phyloP scores from a whole-genome alignment of 441 rosid species.

The Populus hybrid region DNA sequence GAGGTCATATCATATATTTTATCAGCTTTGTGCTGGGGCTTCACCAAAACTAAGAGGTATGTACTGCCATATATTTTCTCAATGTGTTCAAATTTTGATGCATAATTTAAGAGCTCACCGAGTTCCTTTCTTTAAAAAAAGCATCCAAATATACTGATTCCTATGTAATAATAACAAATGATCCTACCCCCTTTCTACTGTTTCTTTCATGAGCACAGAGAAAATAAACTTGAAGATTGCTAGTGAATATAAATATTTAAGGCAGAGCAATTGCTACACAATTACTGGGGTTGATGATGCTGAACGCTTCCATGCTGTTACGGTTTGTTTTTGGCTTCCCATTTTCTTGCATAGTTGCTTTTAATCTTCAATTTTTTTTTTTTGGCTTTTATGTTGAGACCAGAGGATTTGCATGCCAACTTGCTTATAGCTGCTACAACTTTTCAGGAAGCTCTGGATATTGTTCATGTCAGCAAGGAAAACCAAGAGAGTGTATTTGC shows the following conservation, averaged over 20 bases:
- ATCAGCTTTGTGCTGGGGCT: slow-evolving; percentile 99
- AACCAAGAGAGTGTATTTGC: slow-evolving; percentile 96
- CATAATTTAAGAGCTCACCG: neutral
- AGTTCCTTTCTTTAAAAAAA: too few species aligned
- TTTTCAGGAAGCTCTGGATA: slow-evolving; percentile 88
- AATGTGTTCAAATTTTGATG: neutral
- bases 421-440: slow-evolving; percentile 19
- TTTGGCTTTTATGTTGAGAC: neutral
- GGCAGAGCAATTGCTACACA: slow-evolving; percentile 82
- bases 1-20: slow-evolving; percentile 98
- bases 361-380: too few species aligned
- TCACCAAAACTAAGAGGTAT: slow-evolving; percentile 72
- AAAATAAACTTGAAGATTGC: slow-evolving; percentile 79
- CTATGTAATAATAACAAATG: too few species aligned
- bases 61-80: slow-evolving; percentile 3
- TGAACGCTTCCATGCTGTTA: slow-evolving; percentile 62
- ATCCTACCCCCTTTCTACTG: neutral
- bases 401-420: slow-evolving; percentile 5
- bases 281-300: slow-evolving; percentile 85
- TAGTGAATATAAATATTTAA: slow-evolving; percentile 77
- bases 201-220: slow-evolving; percentile 44
- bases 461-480: slow-evolving; percentile 94
- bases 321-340: slow-evolving; percentile 38
- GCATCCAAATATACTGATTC: too few species aligned
- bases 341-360: slow-evolving; percentile 8